Conservation (phyloP, 1,284 basidiomycete species). For the Fomitopsis palustris region DNA sequence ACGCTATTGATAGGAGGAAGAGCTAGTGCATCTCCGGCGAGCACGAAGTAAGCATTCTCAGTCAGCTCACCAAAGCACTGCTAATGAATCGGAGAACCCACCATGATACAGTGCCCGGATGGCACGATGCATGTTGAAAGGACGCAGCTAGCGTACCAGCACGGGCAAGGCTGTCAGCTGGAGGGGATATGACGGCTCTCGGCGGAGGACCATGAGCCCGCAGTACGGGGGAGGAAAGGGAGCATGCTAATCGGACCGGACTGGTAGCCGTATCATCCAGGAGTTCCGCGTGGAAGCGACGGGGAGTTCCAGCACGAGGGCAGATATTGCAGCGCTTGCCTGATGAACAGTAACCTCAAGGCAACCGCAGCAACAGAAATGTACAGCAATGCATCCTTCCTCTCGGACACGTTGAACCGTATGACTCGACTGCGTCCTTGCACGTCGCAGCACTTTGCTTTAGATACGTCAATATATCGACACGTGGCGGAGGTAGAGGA, state of each 20-base stretch:
- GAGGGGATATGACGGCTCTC: background rate
- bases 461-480: background rate
- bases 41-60: background rate
- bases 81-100: background rate
- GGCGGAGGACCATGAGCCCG: background rate
- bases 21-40: background rate
- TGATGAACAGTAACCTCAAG: slow-evolving; percentile 1
- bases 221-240: background rate
- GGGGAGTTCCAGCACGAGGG: background rate
- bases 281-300: background rate
- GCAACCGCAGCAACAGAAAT: background rate
- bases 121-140: background rate
- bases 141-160: background rate
- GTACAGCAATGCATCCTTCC: background rate
- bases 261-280: background rate
- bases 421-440: background rate
- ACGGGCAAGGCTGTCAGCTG: background rate
- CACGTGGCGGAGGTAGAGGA: background rate
- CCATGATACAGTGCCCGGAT: background rate
- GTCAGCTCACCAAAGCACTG: background rate
- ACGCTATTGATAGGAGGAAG: background rate
- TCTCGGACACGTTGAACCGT: background rate
- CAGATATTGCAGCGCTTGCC: background rate
- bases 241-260: background rate
- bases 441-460: background rate